phyloP scores from a whole-genome alignment of 176 grass and related monocot genomes.

The Triticum monococcum region DNA sequence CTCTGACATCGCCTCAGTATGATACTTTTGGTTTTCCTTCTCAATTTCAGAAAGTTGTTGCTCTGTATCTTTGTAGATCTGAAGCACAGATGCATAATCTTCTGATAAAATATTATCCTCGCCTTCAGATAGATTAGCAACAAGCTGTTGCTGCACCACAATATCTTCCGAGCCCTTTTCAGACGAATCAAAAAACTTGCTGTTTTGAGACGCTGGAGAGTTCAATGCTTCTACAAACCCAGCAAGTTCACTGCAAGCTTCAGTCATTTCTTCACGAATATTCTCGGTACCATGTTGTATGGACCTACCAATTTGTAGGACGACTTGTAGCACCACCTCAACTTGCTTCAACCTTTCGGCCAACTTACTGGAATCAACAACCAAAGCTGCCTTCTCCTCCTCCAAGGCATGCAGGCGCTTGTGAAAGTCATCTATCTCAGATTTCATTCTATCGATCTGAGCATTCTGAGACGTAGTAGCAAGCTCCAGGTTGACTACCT shows the following conservation, averaged over 20 bases:
- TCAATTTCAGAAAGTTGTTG: constrained; percentile 52
- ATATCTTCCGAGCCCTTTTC: constrained; percentile 12
- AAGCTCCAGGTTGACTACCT: constrained; percentile 61
- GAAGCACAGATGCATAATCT: constrained; percentile 43
- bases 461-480: constrained; percentile 52
- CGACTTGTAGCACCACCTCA: constrained; percentile 44
- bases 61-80: constrained; percentile 56
- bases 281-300: constrained; percentile 30
- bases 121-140: constrained; percentile 36
- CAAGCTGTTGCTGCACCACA: constrained; percentile 14
- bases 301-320: constrained; percentile 40
- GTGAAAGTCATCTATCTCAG: constrained; percentile 56
- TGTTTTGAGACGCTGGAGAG: constrained; percentile 22
- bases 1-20: constrained; percentile 49
- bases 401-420: constrained; percentile 40
- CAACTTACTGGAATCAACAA: constrained; percentile 44
- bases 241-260: constrained; percentile 37
- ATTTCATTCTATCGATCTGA: constrained; percentile 64
- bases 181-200: constrained; percentile 17
- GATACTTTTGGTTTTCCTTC: constrained; percentile 45
- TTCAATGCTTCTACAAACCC: constrained; percentile 45
- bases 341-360: constrained; percentile 51
- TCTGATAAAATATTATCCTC: constrained; percentile 41
- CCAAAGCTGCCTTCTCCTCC: constrained; percentile 38
- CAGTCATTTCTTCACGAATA: constrained; percentile 46